These are phyloP conservation scores for Thielaviopsis punctulata DNA, from an alignment of 2,329 filamentous ascomycete species.

Conservation along the genomic window DNA sequence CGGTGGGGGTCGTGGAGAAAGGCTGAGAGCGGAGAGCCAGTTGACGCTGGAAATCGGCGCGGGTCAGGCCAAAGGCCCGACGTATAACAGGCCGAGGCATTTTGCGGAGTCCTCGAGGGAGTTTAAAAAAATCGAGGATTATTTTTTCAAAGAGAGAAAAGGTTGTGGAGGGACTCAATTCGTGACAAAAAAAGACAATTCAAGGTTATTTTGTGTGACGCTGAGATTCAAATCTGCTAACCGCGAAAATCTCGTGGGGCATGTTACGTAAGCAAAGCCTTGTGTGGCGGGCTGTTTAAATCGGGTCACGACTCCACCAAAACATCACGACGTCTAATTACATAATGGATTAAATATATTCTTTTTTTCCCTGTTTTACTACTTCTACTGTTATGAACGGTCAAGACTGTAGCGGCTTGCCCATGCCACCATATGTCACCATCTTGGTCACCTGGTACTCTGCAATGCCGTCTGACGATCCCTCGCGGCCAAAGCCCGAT, in stretches of 20 bases:
- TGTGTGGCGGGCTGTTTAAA: conserved; percentile 2
- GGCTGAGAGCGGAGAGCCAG: conserved; percentile 2
- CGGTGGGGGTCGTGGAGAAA: conserved; percentile 23
- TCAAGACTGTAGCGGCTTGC: conserved; percentile 31
- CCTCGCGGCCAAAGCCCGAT: conserved; percentile 66
- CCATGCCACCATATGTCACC: conserved; percentile 35
- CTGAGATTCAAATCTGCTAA: background rate
- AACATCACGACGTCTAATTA: background rate
- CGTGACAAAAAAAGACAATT: too few species aligned
- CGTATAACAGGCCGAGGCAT: conserved; percentile 12
- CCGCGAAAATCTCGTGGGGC: conserved; percentile 9
- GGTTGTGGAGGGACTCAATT: too few species aligned
- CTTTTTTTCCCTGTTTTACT: background rate
- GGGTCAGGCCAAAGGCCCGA: conserved; percentile 10
- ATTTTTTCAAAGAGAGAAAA: background rate
- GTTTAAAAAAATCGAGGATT: too few species aligned
- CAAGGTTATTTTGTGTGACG: background rate
- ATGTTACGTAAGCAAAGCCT: conserved; percentile 10
- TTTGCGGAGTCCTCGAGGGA: too few species aligned
- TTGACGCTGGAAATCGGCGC: conserved; percentile 1
- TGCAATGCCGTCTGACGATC: conserved; percentile 57
- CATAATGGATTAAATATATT: background rate
- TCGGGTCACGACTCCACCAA: background rate
- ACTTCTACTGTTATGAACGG: background rate
- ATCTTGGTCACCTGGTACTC: conserved; percentile 65